These are phyloP conservation scores for Tylopilus subfusipes DNA, from an alignment of 768 basidiomycete species.

Conservation along the genomic window DNA sequence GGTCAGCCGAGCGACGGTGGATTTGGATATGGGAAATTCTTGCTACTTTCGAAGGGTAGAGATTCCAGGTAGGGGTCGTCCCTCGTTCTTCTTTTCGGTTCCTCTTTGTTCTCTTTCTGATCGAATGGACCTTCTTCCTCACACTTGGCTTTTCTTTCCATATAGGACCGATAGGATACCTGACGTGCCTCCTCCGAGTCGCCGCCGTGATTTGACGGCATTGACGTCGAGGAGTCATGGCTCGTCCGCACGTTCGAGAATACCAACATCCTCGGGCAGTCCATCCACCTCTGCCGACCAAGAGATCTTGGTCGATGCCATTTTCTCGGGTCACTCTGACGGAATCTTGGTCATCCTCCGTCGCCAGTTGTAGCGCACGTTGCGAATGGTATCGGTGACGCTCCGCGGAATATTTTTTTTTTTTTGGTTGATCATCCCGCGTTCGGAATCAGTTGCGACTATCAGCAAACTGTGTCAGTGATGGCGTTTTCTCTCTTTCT, in stretches of 20 bases:
- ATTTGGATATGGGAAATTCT: slow-evolving; percentile 77
- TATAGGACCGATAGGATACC: slow-evolving; percentile 26
- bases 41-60: slow-evolving; percentile 51
- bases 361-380: neutral
- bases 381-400: neutral
- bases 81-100: neutral
- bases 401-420: neutral
- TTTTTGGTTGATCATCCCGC: neutral
- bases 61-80: slow-evolving; percentile 51
- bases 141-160: neutral
- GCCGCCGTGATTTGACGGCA: slow-evolving; percentile 29
- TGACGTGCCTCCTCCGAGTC: slow-evolving; percentile 27
- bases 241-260: slow-evolving; percentile 9
- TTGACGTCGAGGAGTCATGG: slow-evolving; percentile 11
- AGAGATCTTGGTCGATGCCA: slow-evolving; percentile 66
- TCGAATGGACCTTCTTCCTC: neutral
- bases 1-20: slow-evolving; percentile 83
- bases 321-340: slow-evolving; percentile 84
- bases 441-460: neutral
- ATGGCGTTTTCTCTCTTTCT: neutral
- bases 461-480: neutral
- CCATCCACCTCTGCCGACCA: slow-evolving; percentile 4
- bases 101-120: no score
- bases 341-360: slow-evolving; percentile 79
- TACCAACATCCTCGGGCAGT: neutral